These are phyloP conservation scores for Calonectria pauciramosa DNA, from an alignment of 2,329 filamentous ascomycete genomes.

Conservation along the genomic window DNA sequence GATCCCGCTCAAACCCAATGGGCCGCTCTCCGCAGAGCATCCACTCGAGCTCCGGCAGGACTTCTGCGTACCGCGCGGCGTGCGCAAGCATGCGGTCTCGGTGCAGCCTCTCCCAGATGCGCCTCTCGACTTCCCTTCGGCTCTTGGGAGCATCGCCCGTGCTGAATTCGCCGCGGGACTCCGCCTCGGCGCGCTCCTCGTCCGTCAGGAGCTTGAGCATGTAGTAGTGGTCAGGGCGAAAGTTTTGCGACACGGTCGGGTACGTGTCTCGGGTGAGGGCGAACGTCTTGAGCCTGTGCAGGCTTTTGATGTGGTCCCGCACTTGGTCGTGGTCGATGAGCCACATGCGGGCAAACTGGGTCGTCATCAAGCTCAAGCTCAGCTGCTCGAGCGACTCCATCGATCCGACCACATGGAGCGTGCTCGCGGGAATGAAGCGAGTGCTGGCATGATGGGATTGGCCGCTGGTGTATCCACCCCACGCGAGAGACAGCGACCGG, in stretches of 20 bases:
- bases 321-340: constrained; percentile 21
- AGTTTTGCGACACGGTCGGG: not conserved
- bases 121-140: not conserved
- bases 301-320: not conserved
- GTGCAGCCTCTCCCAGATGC: constrained; percentile 29
- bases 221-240: constrained; percentile 19
- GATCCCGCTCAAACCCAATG: not conserved
- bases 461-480: not conserved
- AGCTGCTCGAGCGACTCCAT: constrained; percentile 33
- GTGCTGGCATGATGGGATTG: not conserved
- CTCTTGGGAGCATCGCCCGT: not conserved
- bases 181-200: not conserved
- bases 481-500: constrained; percentile 25
- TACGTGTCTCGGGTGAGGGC: constrained; percentile 28
- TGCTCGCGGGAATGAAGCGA: constrained; percentile 1
- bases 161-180: constrained; percentile 8
- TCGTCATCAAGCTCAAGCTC: not conserved
- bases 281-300: constrained; percentile 22
- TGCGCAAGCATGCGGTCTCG: constrained; percentile 37
- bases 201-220: fast-evolving
- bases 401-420: constrained; percentile 1
- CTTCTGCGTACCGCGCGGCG: constrained; percentile 22
- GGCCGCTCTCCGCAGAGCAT: not conserved
- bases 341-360: constrained; percentile 8
- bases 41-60: constrained; percentile 31